Conservation (phyloP, 1,284 basidiomycete species). For the Pascua sp. region DNA sequence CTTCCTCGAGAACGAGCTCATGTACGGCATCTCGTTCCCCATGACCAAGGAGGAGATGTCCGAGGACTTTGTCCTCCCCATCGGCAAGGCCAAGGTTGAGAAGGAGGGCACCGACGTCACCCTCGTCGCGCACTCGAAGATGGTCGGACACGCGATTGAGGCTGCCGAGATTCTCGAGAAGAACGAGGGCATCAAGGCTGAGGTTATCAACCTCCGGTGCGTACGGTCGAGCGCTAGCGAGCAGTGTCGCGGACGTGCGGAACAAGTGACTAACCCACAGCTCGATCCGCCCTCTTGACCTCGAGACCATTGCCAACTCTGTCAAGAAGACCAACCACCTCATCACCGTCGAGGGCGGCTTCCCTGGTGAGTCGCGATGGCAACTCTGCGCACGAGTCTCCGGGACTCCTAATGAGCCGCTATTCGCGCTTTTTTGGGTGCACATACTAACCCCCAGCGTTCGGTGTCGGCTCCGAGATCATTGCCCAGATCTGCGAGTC, state of each 20-base stretch:
- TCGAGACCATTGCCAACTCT: slow-evolving; percentile 89
- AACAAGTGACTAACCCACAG: slow-evolving; percentile 10
- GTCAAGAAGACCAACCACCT: slow-evolving; percentile 98
- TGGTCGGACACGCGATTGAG: slow-evolving; percentile 88
- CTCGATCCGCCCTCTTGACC: slow-evolving; percentile 80
- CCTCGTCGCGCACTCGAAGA: slow-evolving; percentile 94
- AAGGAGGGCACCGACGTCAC: slow-evolving; percentile 89
- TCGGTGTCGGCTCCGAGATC: slow-evolving; percentile 97
- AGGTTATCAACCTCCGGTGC: slow-evolving; percentile 91
- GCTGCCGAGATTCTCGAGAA: slow-evolving; percentile 89
- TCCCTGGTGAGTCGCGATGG: slow-evolving; percentile 59
- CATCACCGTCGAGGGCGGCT: slow-evolving; percentile 94
- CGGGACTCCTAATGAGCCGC: no score
- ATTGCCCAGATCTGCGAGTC: slow-evolving; percentile 94
- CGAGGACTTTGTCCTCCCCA: slow-evolving; percentile 87
- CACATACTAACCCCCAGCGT: slow-evolving; percentile 53
- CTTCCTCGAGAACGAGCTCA: slow-evolving; percentile 98
- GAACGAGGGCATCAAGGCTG: slow-evolving; percentile 89
- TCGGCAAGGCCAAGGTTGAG: slow-evolving; percentile 97
- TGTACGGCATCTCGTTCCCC: slow-evolving; percentile 96
- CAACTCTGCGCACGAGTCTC: no score
- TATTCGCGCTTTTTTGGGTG: no score
- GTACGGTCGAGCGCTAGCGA: slow-evolving; percentile 50
- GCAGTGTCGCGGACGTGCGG: background rate
- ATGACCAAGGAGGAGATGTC: slow-evolving; percentile 93